Evolutionary conservation across 257 asterid genomes (phyloP).

Genomic region (Salvia miltiorrhiza): DNA sequence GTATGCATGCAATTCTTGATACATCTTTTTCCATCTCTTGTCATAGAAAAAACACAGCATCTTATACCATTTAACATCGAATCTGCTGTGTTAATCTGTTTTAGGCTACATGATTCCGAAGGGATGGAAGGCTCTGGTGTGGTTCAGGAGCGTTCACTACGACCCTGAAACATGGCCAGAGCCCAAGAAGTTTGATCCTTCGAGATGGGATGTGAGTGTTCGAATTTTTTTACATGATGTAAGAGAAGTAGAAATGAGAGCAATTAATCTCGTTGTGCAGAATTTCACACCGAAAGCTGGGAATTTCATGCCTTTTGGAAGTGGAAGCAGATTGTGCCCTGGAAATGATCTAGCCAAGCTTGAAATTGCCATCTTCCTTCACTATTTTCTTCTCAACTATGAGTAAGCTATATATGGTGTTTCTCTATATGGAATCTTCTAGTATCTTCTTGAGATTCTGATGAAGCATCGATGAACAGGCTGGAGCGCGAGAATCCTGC

Average conservation of each 20-base stretch:
- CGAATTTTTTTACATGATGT: no score
- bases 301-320: constrained; percentile 75
- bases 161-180: constrained; percentile 56
- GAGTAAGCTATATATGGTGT: neutral
- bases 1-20: constrained; percentile 24
- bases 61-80: no score
- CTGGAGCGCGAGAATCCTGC: constrained; percentile 46
- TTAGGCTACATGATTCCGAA: constrained; percentile 71
- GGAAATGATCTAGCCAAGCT: constrained; percentile 94
- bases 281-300: constrained; percentile 63
- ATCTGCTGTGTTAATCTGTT: neutral
- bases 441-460: neutral
- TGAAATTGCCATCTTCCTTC: constrained; percentile 75
- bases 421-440: neutral
- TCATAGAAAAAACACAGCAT: no score
- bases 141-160: constrained; percentile 75
- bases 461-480: constrained; percentile 25
- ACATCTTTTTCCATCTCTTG: no score
- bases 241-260: no score
- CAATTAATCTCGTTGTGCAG: constrained; percentile 19
- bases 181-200: constrained; percentile 74
- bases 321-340: constrained; percentile 83
- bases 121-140: constrained; percentile 84
- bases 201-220: constrained; percentile 87
- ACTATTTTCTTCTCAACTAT: constrained; percentile 64